A percentile compares a stretch with the other conserved stretches of the same genome.
Evolutionary conservation across 306 rosid genomes (phyloP).

Genomic region (Cicer cuneatum): DNA sequence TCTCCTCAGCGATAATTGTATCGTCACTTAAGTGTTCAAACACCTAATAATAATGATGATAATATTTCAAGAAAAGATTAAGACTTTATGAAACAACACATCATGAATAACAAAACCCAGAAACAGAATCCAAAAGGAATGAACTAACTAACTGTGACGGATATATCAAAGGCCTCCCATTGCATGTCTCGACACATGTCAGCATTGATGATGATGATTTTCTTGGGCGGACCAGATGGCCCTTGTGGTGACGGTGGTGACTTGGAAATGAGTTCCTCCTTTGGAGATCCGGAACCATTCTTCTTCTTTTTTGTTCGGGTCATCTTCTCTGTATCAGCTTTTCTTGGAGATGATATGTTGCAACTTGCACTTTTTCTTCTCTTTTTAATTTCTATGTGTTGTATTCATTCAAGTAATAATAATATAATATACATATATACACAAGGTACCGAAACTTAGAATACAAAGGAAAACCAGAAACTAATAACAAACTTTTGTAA

Average conservation of each 20-base stretch:
- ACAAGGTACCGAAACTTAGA: too few species aligned
- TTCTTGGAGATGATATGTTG: too few species aligned
- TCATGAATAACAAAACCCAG: slow-evolving; percentile 30
- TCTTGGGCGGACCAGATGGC: slow-evolving; percentile 50
- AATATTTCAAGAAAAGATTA: slow-evolving; percentile 6
- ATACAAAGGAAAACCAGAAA: too few species aligned
- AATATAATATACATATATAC: too few species aligned
- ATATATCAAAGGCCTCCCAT: slow-evolving; percentile 83
- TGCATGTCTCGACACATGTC: slow-evolving; percentile 89
- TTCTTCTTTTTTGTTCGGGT: slow-evolving; percentile 67
- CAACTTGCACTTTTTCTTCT: too few species aligned
- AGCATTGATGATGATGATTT: slow-evolving; percentile 82
- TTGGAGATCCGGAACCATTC: slow-evolving; percentile 51
- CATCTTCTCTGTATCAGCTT: slow-evolving; percentile 44
- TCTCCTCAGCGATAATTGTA: slow-evolving; percentile 83
- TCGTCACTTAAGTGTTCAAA: slow-evolving; percentile 83
- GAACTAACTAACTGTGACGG: slow-evolving; percentile 70
- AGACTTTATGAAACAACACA: slow-evolving; percentile 6
- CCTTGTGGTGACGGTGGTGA: slow-evolving; percentile 29
- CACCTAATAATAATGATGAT: slow-evolving; percentile 55
- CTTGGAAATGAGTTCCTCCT: slow-evolving; percentile 58
- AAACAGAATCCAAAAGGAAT: slow-evolving; percentile 32
- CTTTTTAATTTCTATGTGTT: too few species aligned
- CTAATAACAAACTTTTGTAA: too few species aligned
- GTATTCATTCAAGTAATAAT: too few species aligned